Evolutionary conservation across 768 basidiomycete species (phyloP), one percentile per base, ranked within the genome.

Genomic region (Naganishia randhawae): DNA sequence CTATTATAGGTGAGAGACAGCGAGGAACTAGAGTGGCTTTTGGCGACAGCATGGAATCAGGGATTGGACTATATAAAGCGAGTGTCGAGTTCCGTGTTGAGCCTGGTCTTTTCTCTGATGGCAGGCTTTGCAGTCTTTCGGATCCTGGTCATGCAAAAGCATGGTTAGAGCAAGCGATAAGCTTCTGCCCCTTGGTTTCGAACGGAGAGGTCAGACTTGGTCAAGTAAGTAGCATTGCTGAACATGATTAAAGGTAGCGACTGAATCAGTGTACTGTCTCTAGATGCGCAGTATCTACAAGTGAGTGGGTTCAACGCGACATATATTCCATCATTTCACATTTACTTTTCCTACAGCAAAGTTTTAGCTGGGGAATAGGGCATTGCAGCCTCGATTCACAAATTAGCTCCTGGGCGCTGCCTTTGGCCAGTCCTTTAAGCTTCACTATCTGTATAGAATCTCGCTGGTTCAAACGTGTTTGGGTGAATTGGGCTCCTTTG

Each of bases 271-370:
- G n/a, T n/a, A n/a, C n/a, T n/a, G n/a, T n/a, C n/a, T n/a, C n/a
- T 19, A 61, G 57, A 61, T 61, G 57, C 57, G 57, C 10, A 61
- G 41, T 22, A 39, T 61, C 25, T 61, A 61, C 57, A 29, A 41
- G 57, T 61, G 39, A 31, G 57, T 25, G 6, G 22, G 11, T 3
- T n/a, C 17, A 25, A 11, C 14, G 11, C 13, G 32, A 31, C 11
- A 8, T 53, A 31, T 10, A 42, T 17, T 39, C 16, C 22, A 27
- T 61, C 25, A 17, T 48, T 48, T 22, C n/a, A 19, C 39, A 14
- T 61, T 25, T 5, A 16, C 6, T 61, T 22, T 29, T 29, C 11
- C 1, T 1, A 48, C 45, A 61, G 57, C 22, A 61, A 61, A 27
- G 17, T 29, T 39, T 16, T 61, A 14, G 57, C 27, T 41, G 39